A percentile compares a stretch with the other conserved stretches of the same genome.
These are phyloP conservation scores for Bipolaris gigantea DNA, from an alignment of 2,329 filamentous ascomycete genomes.

Conservation along the genomic window DNA sequence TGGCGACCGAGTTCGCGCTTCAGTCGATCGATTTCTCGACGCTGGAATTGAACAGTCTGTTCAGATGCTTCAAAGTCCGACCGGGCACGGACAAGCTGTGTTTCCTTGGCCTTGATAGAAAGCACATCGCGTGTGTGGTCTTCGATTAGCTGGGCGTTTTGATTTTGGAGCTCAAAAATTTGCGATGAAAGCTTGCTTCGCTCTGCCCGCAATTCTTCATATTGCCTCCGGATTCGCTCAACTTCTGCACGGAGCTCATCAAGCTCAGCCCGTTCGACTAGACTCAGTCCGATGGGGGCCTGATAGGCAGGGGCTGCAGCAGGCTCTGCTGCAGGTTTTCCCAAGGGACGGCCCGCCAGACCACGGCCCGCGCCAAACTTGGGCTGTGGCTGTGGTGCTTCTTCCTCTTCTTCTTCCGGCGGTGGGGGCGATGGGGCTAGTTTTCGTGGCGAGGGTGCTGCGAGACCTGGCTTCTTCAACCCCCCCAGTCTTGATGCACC, in stretches of 20 bases:
- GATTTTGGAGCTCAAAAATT: conserved; percentile 91
- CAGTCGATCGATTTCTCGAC: conserved; percentile 86
- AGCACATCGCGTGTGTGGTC: conserved; percentile 94
- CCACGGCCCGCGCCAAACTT: conserved; percentile 70
- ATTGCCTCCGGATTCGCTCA: conserved; percentile 72
- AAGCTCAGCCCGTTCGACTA: conserved; percentile 87
- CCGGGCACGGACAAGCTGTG: conserved; percentile 87
- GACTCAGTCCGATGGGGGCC: conserved; percentile 66
- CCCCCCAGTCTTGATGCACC: conserved; percentile 46
- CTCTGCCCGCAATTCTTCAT: conserved; percentile 81
- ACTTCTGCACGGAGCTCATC: conserved; percentile 85
- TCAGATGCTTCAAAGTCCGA: conserved; percentile 89
- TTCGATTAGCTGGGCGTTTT: conserved; percentile 95
- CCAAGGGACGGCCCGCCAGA: conserved; percentile 80
- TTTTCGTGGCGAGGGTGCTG: conserved; percentile 43
- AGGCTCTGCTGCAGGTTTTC: conserved; percentile 79
- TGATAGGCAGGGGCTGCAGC: conserved; percentile 47
- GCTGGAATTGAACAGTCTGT: conserved; percentile 78
- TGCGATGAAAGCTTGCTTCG: conserved; percentile 80
- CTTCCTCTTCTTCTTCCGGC: conserved; percentile 31
- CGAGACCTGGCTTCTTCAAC: conserved; percentile 48
- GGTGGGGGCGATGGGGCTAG: conserved; percentile 54
- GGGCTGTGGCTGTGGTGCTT: conserved; percentile 52
- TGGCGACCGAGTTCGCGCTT: conserved; percentile 76
- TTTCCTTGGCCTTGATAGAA: conserved; percentile 98